These are phyloP conservation scores for Nemania bipapillata DNA, from an alignment of 2,329 filamentous ascomycete species.

Conservation along the genomic window DNA sequence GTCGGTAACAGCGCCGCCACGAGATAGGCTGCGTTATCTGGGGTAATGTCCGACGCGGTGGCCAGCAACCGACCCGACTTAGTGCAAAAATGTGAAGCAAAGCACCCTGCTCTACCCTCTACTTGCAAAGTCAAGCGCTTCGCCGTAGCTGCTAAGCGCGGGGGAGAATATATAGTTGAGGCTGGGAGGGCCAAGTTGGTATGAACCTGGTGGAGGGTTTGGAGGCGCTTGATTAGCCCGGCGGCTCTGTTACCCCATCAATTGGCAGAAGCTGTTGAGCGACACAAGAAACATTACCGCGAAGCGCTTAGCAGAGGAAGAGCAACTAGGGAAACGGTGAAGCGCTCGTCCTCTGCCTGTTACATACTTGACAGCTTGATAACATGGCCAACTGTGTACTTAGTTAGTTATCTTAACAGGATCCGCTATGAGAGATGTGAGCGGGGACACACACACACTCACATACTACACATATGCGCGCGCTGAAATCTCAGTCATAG, in stretches of 20 bases:
- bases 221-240: slow-evolving; percentile 43
- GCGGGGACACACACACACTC: not conserved
- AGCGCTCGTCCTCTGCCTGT: slow-evolving; percentile 21
- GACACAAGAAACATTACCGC: slow-evolving; percentile 23
- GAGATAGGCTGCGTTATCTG: slow-evolving; percentile 21
- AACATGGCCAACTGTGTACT: slow-evolving; percentile 20
- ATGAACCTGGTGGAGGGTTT: slow-evolving; percentile 35
- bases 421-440: not conserved
- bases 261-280: slow-evolving; percentile 35
- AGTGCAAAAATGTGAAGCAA: slow-evolving; percentile 16
- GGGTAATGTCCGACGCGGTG: slow-evolving; percentile 17
- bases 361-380: too few relatives aligned
- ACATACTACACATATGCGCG: slow-evolving; percentile 20
- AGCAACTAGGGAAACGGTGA: slow-evolving; percentile 18
- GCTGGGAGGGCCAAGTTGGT: slow-evolving; percentile 28
- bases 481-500: slow-evolving; percentile 30
- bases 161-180: slow-evolving; percentile 30
- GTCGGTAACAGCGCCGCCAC: slow-evolving; percentile 16
- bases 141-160: slow-evolving; percentile 40
- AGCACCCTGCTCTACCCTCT: slow-evolving; percentile 23
- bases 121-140: slow-evolving; percentile 30
- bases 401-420: slow-evolving; percentile 9
- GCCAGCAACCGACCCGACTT: slow-evolving; percentile 13
- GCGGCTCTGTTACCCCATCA: slow-evolving; percentile 42
- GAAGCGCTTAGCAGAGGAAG: slow-evolving; percentile 30